Evolutionary conservation across 306 rosid species (phyloP).

Genomic region (Benincasa hispida): DNA sequence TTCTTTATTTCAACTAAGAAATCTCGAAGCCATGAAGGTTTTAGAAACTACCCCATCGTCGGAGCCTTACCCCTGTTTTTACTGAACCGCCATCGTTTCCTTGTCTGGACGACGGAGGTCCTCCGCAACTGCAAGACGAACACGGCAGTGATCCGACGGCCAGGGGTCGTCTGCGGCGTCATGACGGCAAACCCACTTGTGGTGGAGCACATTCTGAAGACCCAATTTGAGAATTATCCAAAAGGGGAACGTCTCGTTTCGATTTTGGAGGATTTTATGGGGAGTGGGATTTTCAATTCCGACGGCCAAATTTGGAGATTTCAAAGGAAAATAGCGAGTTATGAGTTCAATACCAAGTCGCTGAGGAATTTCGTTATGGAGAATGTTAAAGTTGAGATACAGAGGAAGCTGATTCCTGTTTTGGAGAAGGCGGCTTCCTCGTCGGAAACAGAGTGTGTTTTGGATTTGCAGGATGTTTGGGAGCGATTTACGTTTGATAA

Average conservation of each 20-base stretch:
- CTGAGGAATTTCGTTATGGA: constrained; percentile 39
- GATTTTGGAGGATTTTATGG: constrained; percentile 41
- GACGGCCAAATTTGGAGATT: constrained; percentile 46
- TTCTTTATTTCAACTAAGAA: background rate
- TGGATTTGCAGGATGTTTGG: constrained; percentile 48
- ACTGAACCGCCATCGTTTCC: constrained; percentile 41
- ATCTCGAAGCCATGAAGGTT: constrained; percentile 16
- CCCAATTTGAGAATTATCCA: constrained; percentile 59
- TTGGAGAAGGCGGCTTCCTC: constrained; percentile 12
- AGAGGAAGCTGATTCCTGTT: constrained; percentile 33
- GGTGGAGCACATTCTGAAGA: constrained; percentile 51
- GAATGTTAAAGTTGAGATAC: constrained; percentile 32
- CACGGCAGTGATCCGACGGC: constrained; percentile 34
- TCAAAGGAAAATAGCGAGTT: constrained; percentile 55
- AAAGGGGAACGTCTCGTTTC: constrained; percentile 35
- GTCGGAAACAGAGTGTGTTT: background rate
- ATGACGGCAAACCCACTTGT: constrained; percentile 47
- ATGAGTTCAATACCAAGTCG: constrained; percentile 54
- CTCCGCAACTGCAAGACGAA: constrained; percentile 28
- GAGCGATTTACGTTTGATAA: constrained; percentile 72
- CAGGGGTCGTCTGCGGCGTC: constrained; percentile 22
- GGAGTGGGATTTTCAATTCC: constrained; percentile 58
- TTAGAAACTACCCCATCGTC: constrained; percentile 33
- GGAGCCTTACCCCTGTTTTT: constrained; percentile 43
- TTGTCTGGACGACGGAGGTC: constrained; percentile 43